Evolutionary conservation across 192 early-diverging fungal species (phyloP).

Genomic region (Allomyces macrogynus): DNA sequence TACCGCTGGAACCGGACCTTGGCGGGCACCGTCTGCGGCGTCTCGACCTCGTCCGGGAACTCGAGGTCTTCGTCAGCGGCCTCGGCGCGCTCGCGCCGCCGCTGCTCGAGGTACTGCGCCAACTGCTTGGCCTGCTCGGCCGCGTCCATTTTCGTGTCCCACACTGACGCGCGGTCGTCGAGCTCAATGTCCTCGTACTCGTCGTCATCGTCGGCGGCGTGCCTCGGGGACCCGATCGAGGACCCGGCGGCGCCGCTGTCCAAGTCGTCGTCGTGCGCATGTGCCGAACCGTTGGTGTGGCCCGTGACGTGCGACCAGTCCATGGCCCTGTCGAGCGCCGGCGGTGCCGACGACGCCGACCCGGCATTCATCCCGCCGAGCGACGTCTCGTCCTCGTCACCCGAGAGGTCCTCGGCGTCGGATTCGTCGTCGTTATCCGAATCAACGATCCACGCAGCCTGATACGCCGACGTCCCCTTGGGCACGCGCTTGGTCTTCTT

Average conservation of each 20-base stretch:
- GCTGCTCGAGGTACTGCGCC: constrained; percentile 37
- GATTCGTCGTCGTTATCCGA: constrained; percentile 38
- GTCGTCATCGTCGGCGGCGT: not conserved
- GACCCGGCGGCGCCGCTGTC: too few species aligned
- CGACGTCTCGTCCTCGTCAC: not conserved
- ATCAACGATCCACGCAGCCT: constrained; percentile 94
- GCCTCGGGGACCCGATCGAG: not conserved
- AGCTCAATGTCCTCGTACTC: constrained; percentile 28
- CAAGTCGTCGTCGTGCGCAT: not conserved
- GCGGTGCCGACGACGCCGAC: too few species aligned
- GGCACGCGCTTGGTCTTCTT: constrained; percentile 55
- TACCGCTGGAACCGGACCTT: constrained; percentile 76
- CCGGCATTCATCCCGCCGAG: too few species aligned
- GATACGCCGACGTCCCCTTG: constrained; percentile 88
- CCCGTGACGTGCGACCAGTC: constrained; percentile 1
- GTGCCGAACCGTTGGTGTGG: not conserved
- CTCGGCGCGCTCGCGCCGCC: constrained; percentile 29
- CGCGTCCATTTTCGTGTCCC: constrained; percentile 22
- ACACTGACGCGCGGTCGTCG: constrained; percentile 12
- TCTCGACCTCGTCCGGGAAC: constrained; percentile 96
- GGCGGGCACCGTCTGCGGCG: constrained; percentile 65
- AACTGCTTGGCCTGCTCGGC: constrained; percentile 11
- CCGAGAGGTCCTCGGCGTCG: constrained; percentile 6
- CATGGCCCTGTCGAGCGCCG: not conserved
- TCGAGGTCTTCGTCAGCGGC: constrained; percentile 46